phyloP scores from a whole-genome alignment of 73 alveolate species.

The Halteria grandinella region DNA sequence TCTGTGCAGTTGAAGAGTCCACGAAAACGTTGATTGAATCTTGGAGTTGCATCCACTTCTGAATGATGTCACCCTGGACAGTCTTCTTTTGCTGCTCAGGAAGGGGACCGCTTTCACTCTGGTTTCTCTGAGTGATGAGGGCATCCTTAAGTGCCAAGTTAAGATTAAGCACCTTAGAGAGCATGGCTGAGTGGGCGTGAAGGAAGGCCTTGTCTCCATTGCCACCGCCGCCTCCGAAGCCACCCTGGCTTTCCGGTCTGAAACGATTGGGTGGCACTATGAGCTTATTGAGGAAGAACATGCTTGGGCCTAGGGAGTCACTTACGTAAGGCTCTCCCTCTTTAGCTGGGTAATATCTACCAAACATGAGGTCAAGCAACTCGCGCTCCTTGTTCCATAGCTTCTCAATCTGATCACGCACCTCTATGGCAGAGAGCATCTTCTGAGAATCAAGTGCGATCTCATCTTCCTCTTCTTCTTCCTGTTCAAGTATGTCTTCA shows the following conservation, averaged over 20 bases:
- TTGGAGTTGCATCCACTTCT: slow-evolving; percentile 91
- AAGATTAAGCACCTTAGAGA: slow-evolving; percentile 74
- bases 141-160: slow-evolving; percentile 73
- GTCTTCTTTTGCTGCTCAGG: slow-evolving; percentile 54
- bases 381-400: slow-evolving; percentile 79
- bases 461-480: slow-evolving; percentile 49
- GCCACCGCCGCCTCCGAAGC: slow-evolving; percentile 78
- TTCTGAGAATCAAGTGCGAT: slow-evolving; percentile 48
- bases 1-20: slow-evolving; percentile 93
- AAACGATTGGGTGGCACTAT: slow-evolving; percentile 94
- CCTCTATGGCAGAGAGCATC: slow-evolving; percentile 74
- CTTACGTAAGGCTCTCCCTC: slow-evolving; percentile 52
- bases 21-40: slow-evolving; percentile 89
- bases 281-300: slow-evolving; percentile 87
- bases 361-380: slow-evolving; percentile 76
- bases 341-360: slow-evolving; percentile 67
- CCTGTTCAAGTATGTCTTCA: slow-evolving; percentile 64
- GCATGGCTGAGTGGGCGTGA: slow-evolving; percentile 89
- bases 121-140: slow-evolving; percentile 54
- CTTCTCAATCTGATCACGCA: slow-evolving; percentile 71
- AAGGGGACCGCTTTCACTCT: slow-evolving; percentile 53
- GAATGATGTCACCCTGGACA: not conserved
- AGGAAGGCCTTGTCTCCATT: slow-evolving; percentile 80
- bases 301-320: slow-evolving; percentile 72
- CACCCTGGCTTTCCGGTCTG: slow-evolving; percentile 91